Evolutionary conservation across 2,329 filamentous ascomycete species (phyloP).

Genomic region (Shiraia bambusicola): DNA sequence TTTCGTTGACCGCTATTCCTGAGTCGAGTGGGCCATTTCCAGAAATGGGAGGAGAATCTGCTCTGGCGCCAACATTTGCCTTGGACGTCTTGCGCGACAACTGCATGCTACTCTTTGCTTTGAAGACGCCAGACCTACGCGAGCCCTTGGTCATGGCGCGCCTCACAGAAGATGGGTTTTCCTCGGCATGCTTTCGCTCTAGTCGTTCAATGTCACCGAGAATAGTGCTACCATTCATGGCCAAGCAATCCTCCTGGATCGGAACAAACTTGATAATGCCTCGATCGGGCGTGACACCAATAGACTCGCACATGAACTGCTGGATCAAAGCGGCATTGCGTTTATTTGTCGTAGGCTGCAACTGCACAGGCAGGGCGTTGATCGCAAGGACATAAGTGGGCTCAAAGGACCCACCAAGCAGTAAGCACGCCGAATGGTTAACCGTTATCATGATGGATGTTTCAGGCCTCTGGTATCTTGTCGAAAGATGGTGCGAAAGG

Average conservation of each 20-base stretch:
- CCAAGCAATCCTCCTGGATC: slow-evolving; percentile 70
- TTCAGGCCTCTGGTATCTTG: slow-evolving; percentile 73
- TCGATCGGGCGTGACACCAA: slow-evolving; percentile 65
- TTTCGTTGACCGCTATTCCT: slow-evolving; percentile 36
- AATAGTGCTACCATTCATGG: slow-evolving; percentile 69
- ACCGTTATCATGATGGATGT: slow-evolving; percentile 73
- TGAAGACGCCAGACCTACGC: slow-evolving; percentile 34
- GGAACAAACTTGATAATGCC: slow-evolving; percentile 73
- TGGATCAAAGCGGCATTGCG: slow-evolving; percentile 78
- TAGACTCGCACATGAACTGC: slow-evolving; percentile 68
- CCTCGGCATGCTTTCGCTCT: slow-evolving; percentile 49
- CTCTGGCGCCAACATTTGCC: slow-evolving; percentile 27
- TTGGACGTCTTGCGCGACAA: slow-evolving; percentile 38
- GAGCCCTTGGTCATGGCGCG: slow-evolving; percentile 44
- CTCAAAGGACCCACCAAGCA: slow-evolving; percentile 73
- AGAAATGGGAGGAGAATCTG: slow-evolving; percentile 36
- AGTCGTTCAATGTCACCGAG: slow-evolving; percentile 66
- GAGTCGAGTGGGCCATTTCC: slow-evolving; percentile 41
- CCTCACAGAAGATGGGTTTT: slow-evolving; percentile 46
- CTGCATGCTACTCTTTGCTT: slow-evolving; percentile 42
- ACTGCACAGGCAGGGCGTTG: slow-evolving; percentile 66
- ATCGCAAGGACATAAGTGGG: slow-evolving; percentile 79
- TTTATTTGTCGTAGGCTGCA: slow-evolving; percentile 75
- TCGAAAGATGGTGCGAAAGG: slow-evolving; percentile 70
- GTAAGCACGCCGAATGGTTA: slow-evolving; percentile 72